These are phyloP conservation scores for Rossbeevera mucosa DNA, from an alignment of 768 basidiomycete genomes.

Conservation along the genomic window DNA sequence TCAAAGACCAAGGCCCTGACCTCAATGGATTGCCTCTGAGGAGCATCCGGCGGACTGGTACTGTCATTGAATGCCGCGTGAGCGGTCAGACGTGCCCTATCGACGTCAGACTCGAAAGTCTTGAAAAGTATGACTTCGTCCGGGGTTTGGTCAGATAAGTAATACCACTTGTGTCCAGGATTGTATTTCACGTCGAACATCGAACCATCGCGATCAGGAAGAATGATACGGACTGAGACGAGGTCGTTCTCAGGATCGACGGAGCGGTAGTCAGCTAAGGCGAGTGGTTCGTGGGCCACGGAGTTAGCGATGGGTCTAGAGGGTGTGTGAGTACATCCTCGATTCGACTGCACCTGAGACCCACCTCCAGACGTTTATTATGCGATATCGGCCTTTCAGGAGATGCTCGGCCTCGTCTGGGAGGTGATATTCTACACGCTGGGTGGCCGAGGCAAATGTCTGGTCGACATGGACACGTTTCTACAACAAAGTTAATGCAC, in stretches of 20 bases:
- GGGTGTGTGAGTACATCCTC: background rate
- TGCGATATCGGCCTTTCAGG: slow-evolving; percentile 37
- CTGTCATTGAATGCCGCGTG: slow-evolving; percentile 40
- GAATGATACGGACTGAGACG: slow-evolving; percentile 34
- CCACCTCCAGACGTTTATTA: slow-evolving; percentile 47
- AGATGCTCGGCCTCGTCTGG: slow-evolving; percentile 40
- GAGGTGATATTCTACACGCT: slow-evolving; percentile 37
- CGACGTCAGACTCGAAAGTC: slow-evolving; percentile 41
- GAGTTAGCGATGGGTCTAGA: slow-evolving; percentile 35
- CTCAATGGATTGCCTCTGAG: slow-evolving; percentile 42
- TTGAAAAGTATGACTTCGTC: slow-evolving; percentile 43
- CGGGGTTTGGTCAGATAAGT: slow-evolving; percentile 36
- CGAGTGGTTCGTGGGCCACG: slow-evolving; percentile 39
- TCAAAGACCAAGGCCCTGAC: slow-evolving; percentile 42
- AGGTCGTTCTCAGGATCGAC: slow-evolving; percentile 36
- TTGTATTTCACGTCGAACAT: slow-evolving; percentile 35
- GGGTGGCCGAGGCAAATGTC: slow-evolving; percentile 34
- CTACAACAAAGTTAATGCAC: slow-evolving; percentile 12
- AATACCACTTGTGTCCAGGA: slow-evolving; percentile 37
- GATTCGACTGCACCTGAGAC: too few species aligned
- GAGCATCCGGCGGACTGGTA: slow-evolving; percentile 32
- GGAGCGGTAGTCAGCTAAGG: slow-evolving; percentile 38
- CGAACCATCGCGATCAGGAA: slow-evolving; percentile 31
- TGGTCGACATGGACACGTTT: slow-evolving; percentile 44
- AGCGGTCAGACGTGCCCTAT: slow-evolving; percentile 39